Base-by-base conservation (phyloP, 164 flowering plant genomes). In the Hamamelis virginiana region DNA sequence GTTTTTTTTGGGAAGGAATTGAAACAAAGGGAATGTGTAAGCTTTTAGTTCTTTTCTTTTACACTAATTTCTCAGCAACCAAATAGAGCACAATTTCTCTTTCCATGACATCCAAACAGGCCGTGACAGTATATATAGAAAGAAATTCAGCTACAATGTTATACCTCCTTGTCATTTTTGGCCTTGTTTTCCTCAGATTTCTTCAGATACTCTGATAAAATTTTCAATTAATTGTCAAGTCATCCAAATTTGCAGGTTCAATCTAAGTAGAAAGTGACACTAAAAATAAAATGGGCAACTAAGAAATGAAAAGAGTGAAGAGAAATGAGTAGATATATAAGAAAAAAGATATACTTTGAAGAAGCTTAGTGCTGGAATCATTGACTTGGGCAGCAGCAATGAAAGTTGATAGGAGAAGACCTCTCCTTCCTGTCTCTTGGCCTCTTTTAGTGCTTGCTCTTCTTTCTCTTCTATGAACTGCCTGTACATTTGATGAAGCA, bases 141-240 rank as follows among this genome's bases (percentile, higher is more conserved):
- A 4, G 22, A 43, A 59, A 0, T 41, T 46, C 46, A 47, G 9
- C 1, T 3, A 51, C 8, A 18, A 12, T 15, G 19, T 62, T 3
- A 1, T 72, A 88, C 97, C 91, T 90, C 94, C 75, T 90, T 90
- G 79, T 92, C 96, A 82, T 92, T 86, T 75, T 89, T 89, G 72
- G 82, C 80, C 77, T 89, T 92, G 86, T 92, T 92, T 64, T 86
- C 94, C 78, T 92, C 78, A 3, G 96, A 85, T 74, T 90, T 90
- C 89, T 92, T 87, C 80, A 87, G 68, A 64, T 86, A 92, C 57
- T 80, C 97, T 92, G 84, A 13, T 0, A 73, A 45, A 61, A 47
- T 43, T 26, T 51, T 66, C 18, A 57, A 27, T 33, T 33, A 57
- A 27, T 33, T 33, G 41, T 33, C 6, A 33, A 33, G 41, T 6